Conservation (phyloP, 176 grass and related monocot species). For the Ananas comosus region DNA sequence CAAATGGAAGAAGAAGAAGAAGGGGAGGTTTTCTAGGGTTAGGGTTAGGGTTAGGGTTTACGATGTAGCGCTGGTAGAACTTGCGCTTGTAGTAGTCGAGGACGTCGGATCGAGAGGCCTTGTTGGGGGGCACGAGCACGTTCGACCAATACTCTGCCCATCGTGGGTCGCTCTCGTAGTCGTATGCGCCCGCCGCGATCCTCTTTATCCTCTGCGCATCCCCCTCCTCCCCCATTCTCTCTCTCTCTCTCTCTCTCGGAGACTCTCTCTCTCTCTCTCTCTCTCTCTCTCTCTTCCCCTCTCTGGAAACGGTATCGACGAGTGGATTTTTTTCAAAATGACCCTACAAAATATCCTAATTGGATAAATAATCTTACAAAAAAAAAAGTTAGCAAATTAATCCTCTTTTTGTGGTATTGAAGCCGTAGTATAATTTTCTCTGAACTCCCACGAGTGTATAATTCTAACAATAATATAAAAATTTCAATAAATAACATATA, state of each 20-base stretch:
- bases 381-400: too few relatives aligned
- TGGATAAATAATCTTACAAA: too few relatives aligned
- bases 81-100: conserved; percentile 78
- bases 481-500: too few relatives aligned
- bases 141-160: conserved; percentile 41
- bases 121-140: conserved; percentile 37
- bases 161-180: conserved; percentile 48
- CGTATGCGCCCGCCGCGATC: conserved; percentile 49
- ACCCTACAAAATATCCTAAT: too few relatives aligned
- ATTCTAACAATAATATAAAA: too few relatives aligned
- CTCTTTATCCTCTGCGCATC: conserved; percentile 51
- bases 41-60: neutral
- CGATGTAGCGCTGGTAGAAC: conserved; percentile 60
- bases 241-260: neutral
- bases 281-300: neutral
- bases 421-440: too few relatives aligned
- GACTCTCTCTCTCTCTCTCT: neutral
- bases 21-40: too few relatives aligned
- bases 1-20: neutral
- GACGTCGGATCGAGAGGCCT: conserved; percentile 56
- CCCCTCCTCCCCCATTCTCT: conserved; percentile 27
- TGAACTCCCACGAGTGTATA: too few relatives aligned
- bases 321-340: too few relatives aligned
- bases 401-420: too few relatives aligned
- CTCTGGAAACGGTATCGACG: neutral